Conservation (phyloP, 345 rosid genomes). For the Eucalyptus sp. region DNA sequence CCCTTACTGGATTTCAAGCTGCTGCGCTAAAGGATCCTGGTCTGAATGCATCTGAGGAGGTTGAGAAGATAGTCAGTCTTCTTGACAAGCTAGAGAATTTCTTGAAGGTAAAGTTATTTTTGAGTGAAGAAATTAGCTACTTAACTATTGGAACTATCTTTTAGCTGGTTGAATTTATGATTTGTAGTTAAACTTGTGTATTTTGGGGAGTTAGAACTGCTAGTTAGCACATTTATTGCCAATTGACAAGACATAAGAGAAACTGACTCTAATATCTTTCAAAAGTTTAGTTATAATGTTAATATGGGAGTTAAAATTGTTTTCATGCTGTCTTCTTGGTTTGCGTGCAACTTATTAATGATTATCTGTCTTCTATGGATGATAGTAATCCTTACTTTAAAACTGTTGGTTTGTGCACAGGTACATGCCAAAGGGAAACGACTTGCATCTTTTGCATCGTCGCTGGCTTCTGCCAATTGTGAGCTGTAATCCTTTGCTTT, state of each 20-base stretch:
- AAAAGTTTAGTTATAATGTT: neutral
- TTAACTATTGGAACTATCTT: neutral
- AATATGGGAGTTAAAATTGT: neutral
- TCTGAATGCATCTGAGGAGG: slow-evolving; percentile 52
- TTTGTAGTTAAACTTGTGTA: neutral
- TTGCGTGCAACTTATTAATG: neutral
- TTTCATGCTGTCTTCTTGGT: neutral
- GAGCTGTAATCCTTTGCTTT: slow-evolving; percentile 4
- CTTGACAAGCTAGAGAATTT: slow-evolving; percentile 43
- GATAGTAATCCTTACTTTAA: neutral
- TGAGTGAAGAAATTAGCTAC: neutral
- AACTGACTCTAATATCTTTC: neutral
- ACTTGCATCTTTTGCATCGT: slow-evolving; percentile 30
- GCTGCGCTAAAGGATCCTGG: slow-evolving; percentile 64
- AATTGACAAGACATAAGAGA: neutral
- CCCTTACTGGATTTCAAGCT: slow-evolving; percentile 64
- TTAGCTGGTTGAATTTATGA: neutral
- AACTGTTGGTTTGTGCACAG: slow-evolving; percentile 11
- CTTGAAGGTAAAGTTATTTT: slow-evolving; percentile 26
- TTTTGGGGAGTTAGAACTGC: neutral
- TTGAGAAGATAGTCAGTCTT: slow-evolving; percentile 43
- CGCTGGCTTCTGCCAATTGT: slow-evolving; percentile 32
- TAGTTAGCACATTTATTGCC: neutral
- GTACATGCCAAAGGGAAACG: slow-evolving; percentile 34
- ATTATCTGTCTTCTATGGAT: neutral